Base-by-base conservation (phyloP, 805 yeast genomes). In the Sugiyamaella mastotermitis region DNA sequence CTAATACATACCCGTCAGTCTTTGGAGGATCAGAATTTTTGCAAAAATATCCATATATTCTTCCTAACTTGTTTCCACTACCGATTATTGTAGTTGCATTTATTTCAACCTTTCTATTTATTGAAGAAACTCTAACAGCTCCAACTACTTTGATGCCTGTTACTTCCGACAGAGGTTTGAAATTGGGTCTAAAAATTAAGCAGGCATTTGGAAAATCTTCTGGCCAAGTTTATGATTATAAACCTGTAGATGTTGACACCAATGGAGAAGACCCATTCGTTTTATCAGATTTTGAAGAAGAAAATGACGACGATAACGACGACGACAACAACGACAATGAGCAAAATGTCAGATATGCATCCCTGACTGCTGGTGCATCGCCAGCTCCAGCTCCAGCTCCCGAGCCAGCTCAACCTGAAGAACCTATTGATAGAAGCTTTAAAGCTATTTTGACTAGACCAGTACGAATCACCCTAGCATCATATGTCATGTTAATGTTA, bases 21-120 rank as follows among this genome's bases (percentile, higher is more conserved):
- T 51, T 51, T 36, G 51, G 47, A 5, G 35, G 37, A 13, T 38
- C 40, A 13, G 36, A 37, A 20, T 37, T 49, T 10, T 38, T 68
- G 13, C 40, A 51, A 14, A 50, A 47, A 19, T 64, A 61, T 47
- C 80, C 79, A 2, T 74, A 72, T 49, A 69, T 75, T 1, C 50
- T 74, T 35, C 74, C 79, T 3, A 74, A 73, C 48, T 42, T 74
- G 17, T 66, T 65, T n/a, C 68, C 72, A 10, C 58, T 72, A 3
- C n/a, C 50, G 1, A 52, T 68, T 31, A 48, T 71, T 13, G 33
- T 61, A 33, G 32, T 51, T 3, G 52, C 49, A 5, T 19, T 49
- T 16, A 3, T 42, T 4, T 39, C 33, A 11, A 42, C 50, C 3
- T 17, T 41, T 9, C 39, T 52, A 13, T 52, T 52, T 35, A 39